Conservation (phyloP, 2,329 filamentous ascomycete genomes). For the Myriosclerotinia curreyana region DNA sequence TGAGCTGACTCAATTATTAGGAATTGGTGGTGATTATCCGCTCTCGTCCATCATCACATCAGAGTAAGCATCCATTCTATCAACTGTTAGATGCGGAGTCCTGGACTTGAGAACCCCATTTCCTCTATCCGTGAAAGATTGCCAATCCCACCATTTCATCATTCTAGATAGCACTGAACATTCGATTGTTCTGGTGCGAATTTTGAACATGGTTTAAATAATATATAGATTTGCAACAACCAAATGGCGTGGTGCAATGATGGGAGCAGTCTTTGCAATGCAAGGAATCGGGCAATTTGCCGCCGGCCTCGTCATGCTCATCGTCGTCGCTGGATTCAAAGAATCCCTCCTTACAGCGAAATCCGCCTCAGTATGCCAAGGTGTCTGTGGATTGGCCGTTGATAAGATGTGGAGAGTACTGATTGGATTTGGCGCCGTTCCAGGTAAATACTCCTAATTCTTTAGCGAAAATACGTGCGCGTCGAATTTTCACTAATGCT, state of each 20-base stretch:
- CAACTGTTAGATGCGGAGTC: neutral
- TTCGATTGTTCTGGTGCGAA: no score
- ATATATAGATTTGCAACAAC: slow-evolving; percentile 65
- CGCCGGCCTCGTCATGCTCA: slow-evolving; percentile 72
- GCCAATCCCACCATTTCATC: neutral
- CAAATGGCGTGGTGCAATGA: slow-evolving; percentile 83
- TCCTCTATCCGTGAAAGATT: neutral
- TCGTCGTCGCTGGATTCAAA: slow-evolving; percentile 70
- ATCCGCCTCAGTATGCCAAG: slow-evolving; percentile 55
- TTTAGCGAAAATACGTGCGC: neutral
- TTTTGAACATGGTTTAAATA: neutral
- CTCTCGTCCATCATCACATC: slow-evolving; percentile 81
- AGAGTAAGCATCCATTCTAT: slow-evolving; percentile 44
- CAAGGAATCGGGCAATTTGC: slow-evolving; percentile 81
- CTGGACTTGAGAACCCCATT: neutral
- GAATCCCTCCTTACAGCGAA: slow-evolving; percentile 54
- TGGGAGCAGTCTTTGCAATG: slow-evolving; percentile 84
- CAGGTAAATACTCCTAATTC: slow-evolving; percentile 6
- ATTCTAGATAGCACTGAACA: neutral
- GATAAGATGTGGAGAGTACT: slow-evolving; percentile 87
- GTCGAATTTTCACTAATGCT: neutral
- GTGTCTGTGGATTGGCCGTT: slow-evolving; percentile 63
- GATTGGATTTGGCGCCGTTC: slow-evolving; percentile 64
- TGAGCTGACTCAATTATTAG: slow-evolving; percentile 45
- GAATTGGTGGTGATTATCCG: slow-evolving; percentile 77